Evolutionary conservation across 208 protist genomes (phyloP), one percentile per base, ranked within the genome.

Genomic region (Trypanosoma conorhini): DNA sequence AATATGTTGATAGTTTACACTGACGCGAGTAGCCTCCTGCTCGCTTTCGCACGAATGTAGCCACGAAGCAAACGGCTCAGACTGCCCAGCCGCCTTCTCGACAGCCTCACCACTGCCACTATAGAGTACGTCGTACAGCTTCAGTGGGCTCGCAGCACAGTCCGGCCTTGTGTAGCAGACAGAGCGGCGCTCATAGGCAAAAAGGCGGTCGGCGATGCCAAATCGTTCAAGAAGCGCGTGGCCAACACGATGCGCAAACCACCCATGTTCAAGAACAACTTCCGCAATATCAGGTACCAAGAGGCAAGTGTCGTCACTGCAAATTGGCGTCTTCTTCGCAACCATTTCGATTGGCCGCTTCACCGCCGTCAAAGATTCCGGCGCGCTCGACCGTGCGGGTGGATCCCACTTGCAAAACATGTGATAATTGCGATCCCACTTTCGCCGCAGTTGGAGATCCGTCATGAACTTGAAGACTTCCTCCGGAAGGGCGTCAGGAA

Each of bases 1-100:
- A 46, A 85, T 72, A 56, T 91, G 86, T 72, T 88, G 82, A 48
- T 87, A 91, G 44, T 91, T 82, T 28, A 91, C 44, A 70, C 77
- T 80, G 1, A 86, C 85, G 48, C 70, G 57, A 46, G 76, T 66
- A 46, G 66, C 76, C 15, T 76, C 46, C 28, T 55, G 35, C 26
- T 67, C 71, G 19, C 26, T 58, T 30, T 60, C 57, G 35, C 62
- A 76, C 26, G 31, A 40, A 31, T 62, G 19, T 22, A 76, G 26
- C 71, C 71, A 76, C 3, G 56, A 3, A 42, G 60, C 21, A 58
- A 71, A 76, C 19, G 22, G 31, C 62, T 70, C 38, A 31, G 58
- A 67, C 65, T 63, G 55, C 28, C 15, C 12, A 66, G 64, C 21
- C 58, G 54, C 19, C 30, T 35, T 15, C 17, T 51, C 44, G 5